Evolutionary conservation across 768 basidiomycete species (phyloP).

Genomic region (Boletus fagicola): DNA sequence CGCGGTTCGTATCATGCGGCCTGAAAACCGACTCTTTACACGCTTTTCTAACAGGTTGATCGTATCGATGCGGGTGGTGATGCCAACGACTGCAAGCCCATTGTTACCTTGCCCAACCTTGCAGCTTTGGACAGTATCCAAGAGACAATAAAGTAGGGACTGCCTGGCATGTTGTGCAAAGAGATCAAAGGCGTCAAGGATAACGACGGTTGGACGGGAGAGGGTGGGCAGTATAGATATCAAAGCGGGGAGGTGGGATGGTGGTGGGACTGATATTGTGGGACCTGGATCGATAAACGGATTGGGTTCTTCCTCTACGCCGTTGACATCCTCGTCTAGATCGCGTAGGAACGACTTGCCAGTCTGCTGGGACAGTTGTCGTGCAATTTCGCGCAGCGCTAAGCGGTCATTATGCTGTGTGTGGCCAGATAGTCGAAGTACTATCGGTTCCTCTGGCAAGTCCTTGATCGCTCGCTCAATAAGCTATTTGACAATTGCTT

Average conservation of each 20-base stretch:
- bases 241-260: slow-evolving; percentile 69
- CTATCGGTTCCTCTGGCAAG: slow-evolving; percentile 53
- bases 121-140: slow-evolving; percentile 91
- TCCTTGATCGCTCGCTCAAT: slow-evolving; percentile 54
- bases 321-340: slow-evolving; percentile 28
- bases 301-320: slow-evolving; percentile 44
- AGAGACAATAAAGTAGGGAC: slow-evolving; percentile 88
- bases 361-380: slow-evolving; percentile 78
- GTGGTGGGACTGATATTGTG: slow-evolving; percentile 50
- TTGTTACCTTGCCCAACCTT: slow-evolving; percentile 54
- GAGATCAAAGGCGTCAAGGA: slow-evolving; percentile 91
- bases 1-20: slow-evolving; percentile 77
- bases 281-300: slow-evolving; percentile 45
- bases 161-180: slow-evolving; percentile 93
- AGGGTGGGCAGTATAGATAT: slow-evolving; percentile 79
- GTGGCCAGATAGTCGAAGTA: slow-evolving; percentile 83
- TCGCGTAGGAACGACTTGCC: slow-evolving; percentile 53
- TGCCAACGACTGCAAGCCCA: slow-evolving; percentile 82
- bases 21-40: slow-evolving; percentile 96
- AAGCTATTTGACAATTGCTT: slow-evolving; percentile 41
- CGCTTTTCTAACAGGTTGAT: slow-evolving; percentile 90
- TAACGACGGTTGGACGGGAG: slow-evolving; percentile 71
- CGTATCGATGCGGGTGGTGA: slow-evolving; percentile 85
- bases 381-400: slow-evolving; percentile 90
- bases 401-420: slow-evolving; percentile 81